A percentile compares a stretch with the other conserved stretches of the same genome.
Evolutionary conservation across 371 early-diverging fungal species (phyloP).

Genomic region (Apophysomyces variabilis): DNA sequence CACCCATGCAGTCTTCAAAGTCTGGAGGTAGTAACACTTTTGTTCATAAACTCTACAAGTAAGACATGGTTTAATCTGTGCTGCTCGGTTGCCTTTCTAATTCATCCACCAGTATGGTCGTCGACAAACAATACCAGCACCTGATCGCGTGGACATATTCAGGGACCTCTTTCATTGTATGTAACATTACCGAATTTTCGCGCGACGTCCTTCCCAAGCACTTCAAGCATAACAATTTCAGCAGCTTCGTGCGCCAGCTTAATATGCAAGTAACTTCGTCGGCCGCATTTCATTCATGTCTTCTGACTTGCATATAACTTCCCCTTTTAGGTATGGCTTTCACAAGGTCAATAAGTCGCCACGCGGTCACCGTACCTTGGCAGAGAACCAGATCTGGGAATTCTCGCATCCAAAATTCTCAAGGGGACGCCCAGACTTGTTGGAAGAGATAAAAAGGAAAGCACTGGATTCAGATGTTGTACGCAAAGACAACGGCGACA

Average conservation of each 20-base stretch:
- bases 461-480: conserved; percentile 77
- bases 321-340: conserved; percentile 62
- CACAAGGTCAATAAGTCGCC: conserved; percentile 79
- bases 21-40: conserved; percentile 30
- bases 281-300: conserved; percentile 9
- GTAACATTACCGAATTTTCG: conserved; percentile 89
- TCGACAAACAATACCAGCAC: conserved; percentile 77
- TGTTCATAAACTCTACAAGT: conserved; percentile 47
- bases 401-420: conserved; percentile 61
- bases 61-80: conserved; percentile 6
- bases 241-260: conserved; percentile 87
- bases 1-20: conserved; percentile 13
- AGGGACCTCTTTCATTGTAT: conserved; percentile 90
- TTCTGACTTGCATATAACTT: conserved; percentile 2
- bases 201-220: conserved; percentile 77
- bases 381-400: conserved; percentile 77
- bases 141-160: conserved; percentile 83
- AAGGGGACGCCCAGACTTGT: conserved; percentile 58
- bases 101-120: conserved; percentile 67
- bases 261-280: conserved; percentile 73
- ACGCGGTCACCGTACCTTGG: conserved; percentile 70
- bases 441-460: conserved; percentile 63
- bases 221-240: conserved; percentile 88
- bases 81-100: conserved; percentile 7
- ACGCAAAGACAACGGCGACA: conserved; percentile 74